Base-by-base conservation (phyloP, 352 stramenopile species). In the Globisporangium camurandrum region DNA sequence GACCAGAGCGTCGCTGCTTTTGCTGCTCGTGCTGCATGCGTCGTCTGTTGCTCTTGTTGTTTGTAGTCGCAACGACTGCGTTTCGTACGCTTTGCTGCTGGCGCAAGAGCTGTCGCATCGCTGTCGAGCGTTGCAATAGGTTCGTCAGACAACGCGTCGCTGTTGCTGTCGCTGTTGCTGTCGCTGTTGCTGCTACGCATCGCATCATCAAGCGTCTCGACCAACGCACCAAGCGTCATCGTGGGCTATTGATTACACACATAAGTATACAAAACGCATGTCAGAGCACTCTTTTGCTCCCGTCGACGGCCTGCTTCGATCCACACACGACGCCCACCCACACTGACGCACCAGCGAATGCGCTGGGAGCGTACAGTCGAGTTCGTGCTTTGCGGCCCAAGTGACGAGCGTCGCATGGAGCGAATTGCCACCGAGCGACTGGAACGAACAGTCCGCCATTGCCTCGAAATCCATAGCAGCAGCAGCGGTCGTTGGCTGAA, bases 391-490 rank as follows among this genome's bases (percentile, higher is more conserved):
- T 10, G 81, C 22, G 30, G 84, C 64, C 51, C 75, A 70, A 17
- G 62, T 53, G 7, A 84, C 54, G 11, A 85, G 45, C n/a, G 67
- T 66, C 22, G 67, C 62, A n/a, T 75, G 33, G 8, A 87, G 37
- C 16, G 75, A 87, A 36, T 84, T 71, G n/a, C 65, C 71, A 14
- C 75, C 75, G 1, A 80, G 8, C 22, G 76, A 58, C n/a, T 52
- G 38, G 42, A 80, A 77, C 14, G 69, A 69, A n/a, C 30, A 51
- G 1, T 26, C 1, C 5, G 20, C 17, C 20, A 41, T 28, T 20
- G 20, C 19, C 27, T 8, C 40, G 12, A 31, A 24, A 2, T 4
- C n/a, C 20, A 6, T 41, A 19, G 19, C 26, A 14, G 22, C 12
- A 26, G n/a, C n/a, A n/a, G n/a, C n/a, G n/a, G n/a, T n/a, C n/a